Evolutionary conservation across 495 filamentous ascomycete species (phyloP), one percentile per base, ranked within the genome.

Genomic region (Aspergillus incahuasiensis): DNA sequence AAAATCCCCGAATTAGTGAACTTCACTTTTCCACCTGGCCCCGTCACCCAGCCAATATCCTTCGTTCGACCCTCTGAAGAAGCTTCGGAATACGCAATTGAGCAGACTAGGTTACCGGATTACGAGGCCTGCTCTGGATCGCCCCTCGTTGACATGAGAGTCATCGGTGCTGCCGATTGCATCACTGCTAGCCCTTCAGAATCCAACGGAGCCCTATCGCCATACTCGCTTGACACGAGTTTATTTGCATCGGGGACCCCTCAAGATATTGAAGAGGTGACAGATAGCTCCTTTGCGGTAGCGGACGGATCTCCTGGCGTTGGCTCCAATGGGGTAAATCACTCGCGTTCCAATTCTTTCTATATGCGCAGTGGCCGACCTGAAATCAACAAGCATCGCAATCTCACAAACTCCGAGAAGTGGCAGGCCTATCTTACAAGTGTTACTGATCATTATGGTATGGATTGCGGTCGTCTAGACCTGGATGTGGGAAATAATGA

Each of bases 391-490:
- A 35, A 32, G 6, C 19, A 45, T 20, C 55, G 43, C 19, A 60
- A 60, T 16, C 52, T 58, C 19, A 62, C 60, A 11, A 50, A 49
- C 2, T 66, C 71, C 1, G 66, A 69, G 39, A 66, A 50, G 52
- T 76, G 73, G 73, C 67, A 70, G 3, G 63, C 68, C 6, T 76
- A 76, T 54, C 63, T 76, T 18, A 74, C 64, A 6, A 74, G 61
- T 15, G 72, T 74, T 7, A 73, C 71, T 3, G 74, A 74, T 22
- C 71, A 73, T 39, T 89, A 87, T 63, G 88, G 88, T 1, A 71
- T 86, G 49, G 88, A 92, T 62, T 75, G 80, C 22, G 88, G 88
- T 3, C 75, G 81, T 52, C 80, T 81, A 2, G 88, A 92, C 68
- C 64, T 78, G 15, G 88, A 92, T 64, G 59, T 86, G 3, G 82